Conservation (phyloP, 768 basidiomycete species). For the Lentinus tigrinus region DNA sequence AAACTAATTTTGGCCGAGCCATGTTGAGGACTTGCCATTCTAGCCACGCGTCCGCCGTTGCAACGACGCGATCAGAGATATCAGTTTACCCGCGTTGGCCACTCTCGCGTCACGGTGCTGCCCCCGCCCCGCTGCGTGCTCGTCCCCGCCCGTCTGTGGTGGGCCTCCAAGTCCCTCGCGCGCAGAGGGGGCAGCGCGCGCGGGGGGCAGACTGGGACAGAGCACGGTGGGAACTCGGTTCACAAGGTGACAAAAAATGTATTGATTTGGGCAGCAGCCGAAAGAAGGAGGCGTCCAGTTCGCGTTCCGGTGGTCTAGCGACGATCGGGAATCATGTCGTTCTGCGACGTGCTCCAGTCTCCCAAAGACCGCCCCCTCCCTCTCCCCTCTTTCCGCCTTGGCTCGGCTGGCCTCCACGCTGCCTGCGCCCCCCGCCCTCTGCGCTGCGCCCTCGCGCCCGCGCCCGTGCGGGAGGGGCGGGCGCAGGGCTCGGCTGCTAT, state of each 20-base stretch:
- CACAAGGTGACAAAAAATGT: conserved; percentile 23
- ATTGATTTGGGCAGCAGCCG: conserved; percentile 18
- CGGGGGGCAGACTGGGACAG: conserved; percentile 10
- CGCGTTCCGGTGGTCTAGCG: conserved; percentile 20
- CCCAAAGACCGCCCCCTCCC: conserved; percentile 8
- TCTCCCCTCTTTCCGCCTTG: not conserved
- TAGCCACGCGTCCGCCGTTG: conserved; percentile 18
- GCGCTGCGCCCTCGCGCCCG: not conserved
- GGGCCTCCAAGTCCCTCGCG: too few relatives aligned
- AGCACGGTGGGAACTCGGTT: conserved; percentile 21
- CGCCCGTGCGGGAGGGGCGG: not conserved
- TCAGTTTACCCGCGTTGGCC: conserved; percentile 8
- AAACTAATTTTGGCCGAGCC: conserved; percentile 31
- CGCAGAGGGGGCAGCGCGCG: not conserved
- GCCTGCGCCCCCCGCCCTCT: not conserved
- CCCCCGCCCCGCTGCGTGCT: not conserved
- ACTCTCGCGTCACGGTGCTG: not conserved
- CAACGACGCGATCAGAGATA: conserved; percentile 17
- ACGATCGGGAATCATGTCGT: conserved; percentile 24
- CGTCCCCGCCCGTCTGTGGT: not conserved
- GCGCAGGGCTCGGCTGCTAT: conserved; percentile 8
- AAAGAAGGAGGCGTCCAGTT: conserved; percentile 20
- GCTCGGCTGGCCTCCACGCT: not conserved
- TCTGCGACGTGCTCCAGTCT: conserved; percentile 17
- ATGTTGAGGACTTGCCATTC: conserved; percentile 16